Base-by-base conservation (phyloP, 2,329 filamentous ascomycete genomes). In the Dactylellina drechsleri region DNA sequence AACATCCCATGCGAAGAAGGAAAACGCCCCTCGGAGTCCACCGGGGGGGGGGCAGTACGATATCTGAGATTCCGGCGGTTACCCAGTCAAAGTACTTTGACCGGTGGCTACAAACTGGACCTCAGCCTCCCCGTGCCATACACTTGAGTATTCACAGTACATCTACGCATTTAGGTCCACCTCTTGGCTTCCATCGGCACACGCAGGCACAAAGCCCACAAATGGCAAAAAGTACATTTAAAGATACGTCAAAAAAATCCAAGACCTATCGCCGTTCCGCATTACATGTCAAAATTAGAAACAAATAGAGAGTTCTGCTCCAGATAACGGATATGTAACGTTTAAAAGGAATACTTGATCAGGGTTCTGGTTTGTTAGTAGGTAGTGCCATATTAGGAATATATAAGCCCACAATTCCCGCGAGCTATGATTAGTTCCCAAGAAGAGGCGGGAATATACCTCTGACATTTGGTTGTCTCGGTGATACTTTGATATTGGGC, bases 241-340 rank as follows among this genome's bases (percentile, higher is more conserved):
- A n/a, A 18, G 13, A 47, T 6, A 18, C 43, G 15, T 47, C 43
- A n/a, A 18, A 28, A 28, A 36, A 8, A 36, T 7, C 10, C 31
- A 36, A 36, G 31, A 36, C 31, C 5, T 36, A 36, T 36, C 31
- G 31, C 31, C 31, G 6, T 36, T 36, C 31, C 31, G 31, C 31
- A 36, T 36, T 36, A 36, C 31, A 36, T 36, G 31, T 36, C 31
- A 36, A 36, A 36, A 36, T 7, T 36, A 36, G 31, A 36, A 7
- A 7, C 31, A 36, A 36, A 36, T 1, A 7, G 31, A 36, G 31
- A 36, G 31, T 36, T 36, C 31, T 5, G 31, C 31, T 36, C 31
- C 31, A 36, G 6, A 36, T 36, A 36, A 23, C 53, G 53, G 53
- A 57, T 57, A 57, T 43, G 28, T 23, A 57, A 57, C 53, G 53